phyloP scores from a whole-genome alignment of 1,139 yeast genomes.

The Diutina mesorugosa region DNA sequence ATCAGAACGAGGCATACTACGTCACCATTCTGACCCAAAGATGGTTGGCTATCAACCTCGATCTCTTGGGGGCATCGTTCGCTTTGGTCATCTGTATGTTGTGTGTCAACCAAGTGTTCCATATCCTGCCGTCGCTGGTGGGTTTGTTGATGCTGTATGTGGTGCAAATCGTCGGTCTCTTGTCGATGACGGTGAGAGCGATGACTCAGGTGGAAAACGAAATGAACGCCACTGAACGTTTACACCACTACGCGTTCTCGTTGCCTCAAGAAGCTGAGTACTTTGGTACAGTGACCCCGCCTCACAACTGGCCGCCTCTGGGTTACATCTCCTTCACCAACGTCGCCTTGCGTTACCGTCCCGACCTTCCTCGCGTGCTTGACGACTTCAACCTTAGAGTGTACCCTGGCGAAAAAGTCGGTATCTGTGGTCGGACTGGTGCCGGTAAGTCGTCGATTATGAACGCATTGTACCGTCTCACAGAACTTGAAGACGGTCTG shows the following conservation, averaged over 20 bases:
- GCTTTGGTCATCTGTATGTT: conserved; percentile 7
- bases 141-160: conserved; percentile 61
- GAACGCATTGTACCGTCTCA: conserved; percentile 49
- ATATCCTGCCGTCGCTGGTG: conserved; percentile 49
- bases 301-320: conserved; percentile 53
- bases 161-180: conserved; percentile 33
- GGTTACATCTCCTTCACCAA: conserved; percentile 43
- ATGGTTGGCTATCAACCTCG: conserved; percentile 63
- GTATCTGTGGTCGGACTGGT: conserved; percentile 73
- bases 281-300: conserved; percentile 19
- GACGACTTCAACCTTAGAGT: conserved; percentile 37
- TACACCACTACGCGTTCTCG: conserved; percentile 50
- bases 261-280: conserved; percentile 48
- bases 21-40: conserved; percentile 60
- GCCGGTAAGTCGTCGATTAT: conserved; percentile 68
- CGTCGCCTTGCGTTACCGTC: conserved; percentile 59
- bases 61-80: conserved; percentile 11
- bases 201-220: conserved; percentile 66
- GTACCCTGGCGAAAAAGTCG: conserved; percentile 47
- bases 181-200: conserved; percentile 36
- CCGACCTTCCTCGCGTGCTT: conserved; percentile 62
- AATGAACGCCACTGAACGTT: conserved; percentile 78
- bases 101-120: conserved; percentile 17
- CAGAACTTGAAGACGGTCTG: conserved; percentile 40
- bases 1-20: conserved; percentile 62